These are phyloP conservation scores for Cutaneotrichosporon sp. DNA, from an alignment of 1,284 basidiomycete species.

Conservation along the genomic window DNA sequence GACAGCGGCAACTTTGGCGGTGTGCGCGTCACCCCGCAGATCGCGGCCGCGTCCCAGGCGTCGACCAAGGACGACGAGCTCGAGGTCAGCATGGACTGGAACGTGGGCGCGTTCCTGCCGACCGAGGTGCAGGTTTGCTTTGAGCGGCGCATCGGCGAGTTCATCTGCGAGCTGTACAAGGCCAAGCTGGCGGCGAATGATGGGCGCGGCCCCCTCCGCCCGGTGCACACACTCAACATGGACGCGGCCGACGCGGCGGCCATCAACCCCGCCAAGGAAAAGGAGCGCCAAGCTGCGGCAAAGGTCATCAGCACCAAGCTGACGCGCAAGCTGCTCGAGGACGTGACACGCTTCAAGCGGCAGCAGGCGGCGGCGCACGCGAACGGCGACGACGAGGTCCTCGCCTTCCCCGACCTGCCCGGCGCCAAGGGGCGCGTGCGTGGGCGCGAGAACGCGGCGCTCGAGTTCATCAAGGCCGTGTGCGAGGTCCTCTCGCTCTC, in stretches of 20 bases:
- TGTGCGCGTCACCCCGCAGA: constrained; percentile 71
- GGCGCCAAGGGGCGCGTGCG: constrained; percentile 55
- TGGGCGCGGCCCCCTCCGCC: constrained; percentile 70
- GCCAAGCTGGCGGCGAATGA: constrained; percentile 66
- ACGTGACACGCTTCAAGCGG: constrained; percentile 68
- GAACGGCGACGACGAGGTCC: constrained; percentile 62
- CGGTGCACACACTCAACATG: constrained; percentile 64
- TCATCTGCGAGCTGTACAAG: constrained; percentile 79
- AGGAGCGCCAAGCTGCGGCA: constrained; percentile 68
- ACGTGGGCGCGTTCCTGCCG: constrained; percentile 89
- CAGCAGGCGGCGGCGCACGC: constrained; percentile 63
- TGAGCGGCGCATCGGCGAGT: constrained; percentile 71
- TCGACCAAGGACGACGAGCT: constrained; percentile 31
- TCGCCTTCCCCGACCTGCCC: constrained; percentile 82
- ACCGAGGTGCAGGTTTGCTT: constrained; percentile 80
- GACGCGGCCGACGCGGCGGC: constrained; percentile 38
- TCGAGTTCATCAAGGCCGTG: constrained; percentile 88
- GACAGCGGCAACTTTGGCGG: constrained; percentile 93
- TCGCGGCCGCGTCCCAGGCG: constrained; percentile 35
- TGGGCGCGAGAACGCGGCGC: constrained; percentile 62
- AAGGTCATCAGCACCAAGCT: constrained; percentile 78
- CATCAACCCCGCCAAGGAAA: constrained; percentile 68
- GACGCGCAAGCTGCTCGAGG: constrained; percentile 76
- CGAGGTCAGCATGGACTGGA: constrained; percentile 88
- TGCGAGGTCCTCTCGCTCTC: constrained; percentile 80